A percentile compares a stretch with the other conserved stretches of the same genome.
These are phyloP conservation scores for Mucor racemosus DNA, from an alignment of 371 early-diverging fungal genomes.

Conservation along the genomic window DNA sequence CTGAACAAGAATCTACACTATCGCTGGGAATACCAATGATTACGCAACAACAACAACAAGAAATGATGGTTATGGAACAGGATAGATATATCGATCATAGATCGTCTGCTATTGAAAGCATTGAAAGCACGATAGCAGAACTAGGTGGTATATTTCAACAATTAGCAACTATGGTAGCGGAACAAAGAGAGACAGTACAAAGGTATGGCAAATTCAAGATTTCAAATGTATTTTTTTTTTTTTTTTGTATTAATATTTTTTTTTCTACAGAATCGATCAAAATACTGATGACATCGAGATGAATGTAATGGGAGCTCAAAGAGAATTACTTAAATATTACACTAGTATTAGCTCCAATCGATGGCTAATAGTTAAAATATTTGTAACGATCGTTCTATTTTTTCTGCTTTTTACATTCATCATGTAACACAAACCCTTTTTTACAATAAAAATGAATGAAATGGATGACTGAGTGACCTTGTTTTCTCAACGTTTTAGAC, in stretches of 20 bases:
- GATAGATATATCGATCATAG: constrained; percentile 81
- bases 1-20: constrained; percentile 38
- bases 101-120: constrained; percentile 87
- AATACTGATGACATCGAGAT: constrained; percentile 91
- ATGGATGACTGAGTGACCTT: not conserved
- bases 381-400: constrained; percentile 79
- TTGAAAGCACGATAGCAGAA: constrained; percentile 96
- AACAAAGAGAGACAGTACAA: constrained; percentile 94
- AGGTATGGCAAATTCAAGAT: constrained; percentile 44
- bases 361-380: constrained; percentile 93
- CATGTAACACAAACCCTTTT: constrained; percentile 23
- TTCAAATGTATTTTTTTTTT: too few species aligned
- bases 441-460: not conserved
- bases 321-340: constrained; percentile 88
- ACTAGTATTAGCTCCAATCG: constrained; percentile 89
- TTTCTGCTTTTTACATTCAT: constrained; percentile 50
- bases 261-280: constrained; percentile 80
- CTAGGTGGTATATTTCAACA: constrained; percentile 95
- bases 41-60: constrained; percentile 59
- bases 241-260: not conserved
- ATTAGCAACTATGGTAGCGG: constrained; percentile 90
- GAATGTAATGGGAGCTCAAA: constrained; percentile 90
- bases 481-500: not conserved
- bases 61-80: constrained; percentile 49
- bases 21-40: constrained; percentile 56